Percentiles rank a stretch among this genome's conserved stretches.
phyloP scores from a whole-genome alignment of 208 protist species.

The Acanthamoeba healyi region DNA sequence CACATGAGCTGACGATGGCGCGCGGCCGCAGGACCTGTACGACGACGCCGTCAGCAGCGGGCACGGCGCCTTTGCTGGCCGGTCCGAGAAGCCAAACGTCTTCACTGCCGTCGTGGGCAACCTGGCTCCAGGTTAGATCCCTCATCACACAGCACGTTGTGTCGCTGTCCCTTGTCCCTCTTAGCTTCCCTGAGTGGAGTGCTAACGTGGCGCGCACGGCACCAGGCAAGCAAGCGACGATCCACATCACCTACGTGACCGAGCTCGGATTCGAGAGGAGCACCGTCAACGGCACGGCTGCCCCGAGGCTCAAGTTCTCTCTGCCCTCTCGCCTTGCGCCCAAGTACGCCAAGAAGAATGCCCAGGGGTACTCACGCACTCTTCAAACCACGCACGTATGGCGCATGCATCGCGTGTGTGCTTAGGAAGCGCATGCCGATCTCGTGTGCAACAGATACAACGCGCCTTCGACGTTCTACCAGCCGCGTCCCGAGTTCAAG shows the following conservation, averaged over 20 bases:
- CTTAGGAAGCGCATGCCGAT: no score
- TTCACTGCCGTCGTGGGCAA: constrained; percentile 47
- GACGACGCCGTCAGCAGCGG: constrained; percentile 21
- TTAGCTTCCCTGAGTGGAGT: background rate
- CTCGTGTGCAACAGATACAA: no score
- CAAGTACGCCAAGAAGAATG: constrained; percentile 5
- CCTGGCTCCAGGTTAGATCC: background rate
- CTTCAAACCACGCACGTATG: background rate
- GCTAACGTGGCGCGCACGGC: background rate
- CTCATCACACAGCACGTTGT: background rate
- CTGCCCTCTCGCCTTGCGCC: constrained; percentile 39
- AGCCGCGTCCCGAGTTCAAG: background rate
- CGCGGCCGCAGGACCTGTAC: constrained; percentile 12
- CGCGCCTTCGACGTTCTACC: background rate
- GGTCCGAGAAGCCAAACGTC: background rate
- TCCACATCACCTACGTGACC: constrained; percentile 38
- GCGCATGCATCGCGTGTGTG: no score
- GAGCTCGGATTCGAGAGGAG: background rate
- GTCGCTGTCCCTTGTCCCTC: background rate
- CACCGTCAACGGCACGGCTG: background rate
- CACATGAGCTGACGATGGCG: background rate
- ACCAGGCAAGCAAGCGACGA: constrained; percentile 25
- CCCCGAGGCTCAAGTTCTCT: background rate
- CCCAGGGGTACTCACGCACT: background rate
- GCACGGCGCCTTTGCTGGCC: background rate